Base-by-base conservation (phyloP, 441 rosid genomes). In the Euphorbia schlechtendalii region DNA sequence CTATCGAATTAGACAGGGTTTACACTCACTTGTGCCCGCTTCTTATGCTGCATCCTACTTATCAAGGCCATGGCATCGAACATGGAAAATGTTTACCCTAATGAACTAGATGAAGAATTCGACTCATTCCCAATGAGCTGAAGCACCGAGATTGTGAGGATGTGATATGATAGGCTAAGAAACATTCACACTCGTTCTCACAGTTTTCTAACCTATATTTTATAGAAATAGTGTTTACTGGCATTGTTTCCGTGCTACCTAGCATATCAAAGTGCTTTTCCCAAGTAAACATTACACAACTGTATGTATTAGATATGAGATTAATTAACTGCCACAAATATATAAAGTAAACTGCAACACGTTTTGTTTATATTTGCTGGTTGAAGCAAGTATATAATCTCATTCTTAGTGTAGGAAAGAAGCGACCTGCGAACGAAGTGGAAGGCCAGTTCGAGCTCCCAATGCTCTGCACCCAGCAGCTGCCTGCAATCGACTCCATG, bases 401-500 rank as follows among this genome's bases (percentile, higher is more conserved):
- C 48, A 46, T 3, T 46, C 71, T 32, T 24, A 70, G 10, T 59
- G 59, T 21, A 82, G 71, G 66, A 84, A 83, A 6, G 83, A 58
- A n/a, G 74, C 84, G 71, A 90, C 67, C 72, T 90, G 90, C 1
- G 76, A 66, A 56, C 71, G 82, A 36, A 38, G 53, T 0, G 95
- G 97, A 71, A 88, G 95, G 66, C 83, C 81, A 0, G 85, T 74
- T 75, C 97, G 85, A 53, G 97, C 96, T 36, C 95, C 98, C 81
- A 88, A 74, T 54, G 85, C 96, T 80, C 95, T 84, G 75, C 97
- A 88, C 60, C 84, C 75, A 41, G 76, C 77, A 52, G 88, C 95
- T 5, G 96, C 96, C 96, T 90, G 80, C 80, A 80, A 77, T 67
- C 65, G 68, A 52, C 62, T 65, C 34, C 66, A 61, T 1, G 36